These are phyloP conservation scores for Pelagophyceae sp. DNA, from an alignment of 352 stramenopile species.

Conservation along the genomic window DNA sequence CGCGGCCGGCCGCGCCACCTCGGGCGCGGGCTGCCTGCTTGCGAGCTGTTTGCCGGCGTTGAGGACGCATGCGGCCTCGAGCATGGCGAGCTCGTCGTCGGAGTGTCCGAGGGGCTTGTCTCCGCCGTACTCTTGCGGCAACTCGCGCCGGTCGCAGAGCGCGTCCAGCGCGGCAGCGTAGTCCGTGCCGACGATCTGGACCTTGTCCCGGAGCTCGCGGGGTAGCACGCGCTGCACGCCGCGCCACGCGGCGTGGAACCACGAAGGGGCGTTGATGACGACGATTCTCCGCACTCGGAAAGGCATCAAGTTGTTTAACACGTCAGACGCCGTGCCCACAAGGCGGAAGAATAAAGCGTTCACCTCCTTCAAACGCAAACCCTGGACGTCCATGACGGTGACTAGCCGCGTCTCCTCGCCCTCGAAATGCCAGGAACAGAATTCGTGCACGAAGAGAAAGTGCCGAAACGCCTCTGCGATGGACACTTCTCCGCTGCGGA, in stretches of 20 bases:
- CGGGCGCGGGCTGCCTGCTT: too few relatives aligned
- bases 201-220: background rate
- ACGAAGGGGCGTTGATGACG: conserved; percentile 18
- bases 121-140: conserved; percentile 1
- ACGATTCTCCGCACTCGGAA: conserved; percentile 4
- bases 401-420: conserved; percentile 12
- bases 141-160: background rate
- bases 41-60: background rate
- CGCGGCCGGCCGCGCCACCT: too few relatives aligned
- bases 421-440: background rate
- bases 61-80: conserved; percentile 15
- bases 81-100: conserved; percentile 12
- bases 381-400: conserved; percentile 6
- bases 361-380: conserved; percentile 5
- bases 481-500: background rate
- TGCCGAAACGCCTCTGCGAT: conserved; percentile 11
- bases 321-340: conserved; percentile 6
- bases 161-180: background rate
- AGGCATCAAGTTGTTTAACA: conserved; percentile 2
- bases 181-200: conserved; percentile 1
- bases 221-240: conserved; percentile 2
- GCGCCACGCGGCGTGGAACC: conserved; percentile 4
- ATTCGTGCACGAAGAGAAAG: conserved; percentile 17
- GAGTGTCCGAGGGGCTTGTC: background rate
- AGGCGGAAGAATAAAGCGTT: conserved; percentile 5